phyloP scores from a whole-genome alignment of 2,329 filamentous ascomycete genomes.

The Fonsecaea multimorphosa region DNA sequence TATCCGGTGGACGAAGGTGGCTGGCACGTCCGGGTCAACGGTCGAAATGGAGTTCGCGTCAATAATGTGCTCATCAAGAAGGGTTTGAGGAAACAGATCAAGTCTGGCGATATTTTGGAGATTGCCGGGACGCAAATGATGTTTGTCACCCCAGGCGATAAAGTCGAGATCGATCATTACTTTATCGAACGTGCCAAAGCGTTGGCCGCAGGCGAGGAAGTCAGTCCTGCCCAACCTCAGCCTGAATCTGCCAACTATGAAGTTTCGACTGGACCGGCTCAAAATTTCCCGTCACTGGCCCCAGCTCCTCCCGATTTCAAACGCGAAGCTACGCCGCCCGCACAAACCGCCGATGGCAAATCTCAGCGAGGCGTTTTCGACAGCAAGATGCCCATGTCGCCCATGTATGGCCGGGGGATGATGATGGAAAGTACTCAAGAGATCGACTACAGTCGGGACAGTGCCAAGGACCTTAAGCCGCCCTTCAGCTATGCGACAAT shows the following conservation, averaged over 20 bases:
- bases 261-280: constrained; percentile 7
- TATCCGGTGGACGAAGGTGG: constrained; percentile 58
- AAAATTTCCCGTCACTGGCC: constrained; percentile 43
- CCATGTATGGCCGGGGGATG: constrained; percentile 57
- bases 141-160: constrained; percentile 86
- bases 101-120: constrained; percentile 88
- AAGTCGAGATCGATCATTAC: constrained; percentile 70
- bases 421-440: constrained; percentile 61
- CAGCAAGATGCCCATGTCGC: constrained; percentile 53
- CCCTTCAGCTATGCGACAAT: constrained; percentile 96
- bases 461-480: constrained; percentile 89
- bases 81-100: constrained; percentile 69
- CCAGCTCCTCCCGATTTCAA: constrained; percentile 53
- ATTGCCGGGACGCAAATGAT: constrained; percentile 97
- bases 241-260: constrained; percentile 39
- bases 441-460: constrained; percentile 71
- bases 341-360: constrained; percentile 39
- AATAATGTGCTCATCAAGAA: constrained; percentile 74
- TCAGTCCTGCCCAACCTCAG: constrained; percentile 51
- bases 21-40: constrained; percentile 87
- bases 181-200: constrained; percentile 72
- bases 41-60: constrained; percentile 87
- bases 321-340: constrained; percentile 45
- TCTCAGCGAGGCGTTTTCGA: constrained; percentile 40
- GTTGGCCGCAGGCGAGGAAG: constrained; percentile 49